phyloP scores from a whole-genome alignment of 2,329 filamentous ascomycete species.

The Alternaria burnsii region DNA sequence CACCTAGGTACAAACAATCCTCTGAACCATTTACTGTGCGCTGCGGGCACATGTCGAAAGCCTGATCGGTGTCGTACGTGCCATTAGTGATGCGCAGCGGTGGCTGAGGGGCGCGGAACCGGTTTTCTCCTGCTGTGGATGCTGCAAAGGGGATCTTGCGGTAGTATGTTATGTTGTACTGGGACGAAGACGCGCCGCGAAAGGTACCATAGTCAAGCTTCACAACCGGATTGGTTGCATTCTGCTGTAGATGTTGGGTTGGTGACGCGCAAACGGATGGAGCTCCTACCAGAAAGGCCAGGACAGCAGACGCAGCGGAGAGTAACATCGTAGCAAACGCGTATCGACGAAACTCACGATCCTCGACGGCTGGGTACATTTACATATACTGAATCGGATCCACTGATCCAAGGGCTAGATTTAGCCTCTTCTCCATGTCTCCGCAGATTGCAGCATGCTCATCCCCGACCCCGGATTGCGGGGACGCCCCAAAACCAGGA shows the following conservation, averaged over 20 bases:
- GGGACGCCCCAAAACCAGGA: constrained; percentile 17
- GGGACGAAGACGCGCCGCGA: constrained; percentile 59
- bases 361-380: background rate
- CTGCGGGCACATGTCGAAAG: constrained; percentile 68
- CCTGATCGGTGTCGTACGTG: constrained; percentile 63
- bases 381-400: background rate
- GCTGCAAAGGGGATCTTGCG: constrained; percentile 69
- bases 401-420: background rate
- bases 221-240: constrained; percentile 31
- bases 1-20: constrained; percentile 68
- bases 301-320: constrained; percentile 2
- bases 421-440: constrained; percentile 37
- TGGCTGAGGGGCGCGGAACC: constrained; percentile 69
- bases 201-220: constrained; percentile 55
- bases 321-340: constrained; percentile 23
- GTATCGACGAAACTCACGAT: background rate
- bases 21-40: constrained; percentile 64
- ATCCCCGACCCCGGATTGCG: constrained; percentile 28
- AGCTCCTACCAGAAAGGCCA: constrained; percentile 17
- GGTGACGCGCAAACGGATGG: constrained; percentile 21
- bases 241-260: constrained; percentile 4
- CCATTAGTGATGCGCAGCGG: constrained; percentile 58
- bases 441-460: constrained; percentile 29
- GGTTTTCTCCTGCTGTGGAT: constrained; percentile 65
- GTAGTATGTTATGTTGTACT: constrained; percentile 67